A percentile compares a stretch with the other conserved stretches of the same genome.
phyloP scores from a whole-genome alignment of 2,329 filamentous ascomycete genomes.

The Nemania abortiva region DNA sequence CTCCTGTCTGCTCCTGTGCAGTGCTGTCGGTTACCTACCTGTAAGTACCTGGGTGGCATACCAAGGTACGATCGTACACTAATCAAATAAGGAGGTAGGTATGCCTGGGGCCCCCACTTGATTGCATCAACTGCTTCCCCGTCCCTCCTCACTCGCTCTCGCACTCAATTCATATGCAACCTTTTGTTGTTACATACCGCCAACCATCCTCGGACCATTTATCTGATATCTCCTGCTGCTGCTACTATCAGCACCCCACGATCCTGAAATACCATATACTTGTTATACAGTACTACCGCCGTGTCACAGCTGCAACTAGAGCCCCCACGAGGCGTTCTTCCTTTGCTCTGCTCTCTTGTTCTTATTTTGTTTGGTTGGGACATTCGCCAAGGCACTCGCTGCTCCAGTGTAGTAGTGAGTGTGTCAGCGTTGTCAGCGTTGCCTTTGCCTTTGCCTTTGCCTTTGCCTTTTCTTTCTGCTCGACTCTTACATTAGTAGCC shows the following conservation, averaged over 20 bases:
- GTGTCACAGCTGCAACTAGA: constrained; percentile 26
- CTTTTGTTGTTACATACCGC: constrained; percentile 29
- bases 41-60: not conserved
- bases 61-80: constrained; percentile 6
- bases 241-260: constrained; percentile 30
- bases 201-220: constrained; percentile 20
- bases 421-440: constrained; percentile 27
- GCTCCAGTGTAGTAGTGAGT: constrained; percentile 26
- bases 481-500: constrained; percentile 36
- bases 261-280: constrained; percentile 21
- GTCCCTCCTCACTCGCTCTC: constrained; percentile 37
- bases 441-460: no score
- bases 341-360: constrained; percentile 28
- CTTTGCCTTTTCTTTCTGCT: constrained; percentile 31
- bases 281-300: not conserved
- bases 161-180: constrained; percentile 30
- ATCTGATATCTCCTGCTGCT: not conserved
- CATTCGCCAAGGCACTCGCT: not conserved
- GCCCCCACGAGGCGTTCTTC: constrained; percentile 36
- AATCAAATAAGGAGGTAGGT: constrained; percentile 1
- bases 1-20: no score
- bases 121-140: constrained; percentile 46
- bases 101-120: constrained; percentile 41
- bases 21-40: not conserved
- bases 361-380: not conserved